Conservation (phyloP, 1,284 basidiomycete genomes). For the Malassezia arunalokei region DNA sequence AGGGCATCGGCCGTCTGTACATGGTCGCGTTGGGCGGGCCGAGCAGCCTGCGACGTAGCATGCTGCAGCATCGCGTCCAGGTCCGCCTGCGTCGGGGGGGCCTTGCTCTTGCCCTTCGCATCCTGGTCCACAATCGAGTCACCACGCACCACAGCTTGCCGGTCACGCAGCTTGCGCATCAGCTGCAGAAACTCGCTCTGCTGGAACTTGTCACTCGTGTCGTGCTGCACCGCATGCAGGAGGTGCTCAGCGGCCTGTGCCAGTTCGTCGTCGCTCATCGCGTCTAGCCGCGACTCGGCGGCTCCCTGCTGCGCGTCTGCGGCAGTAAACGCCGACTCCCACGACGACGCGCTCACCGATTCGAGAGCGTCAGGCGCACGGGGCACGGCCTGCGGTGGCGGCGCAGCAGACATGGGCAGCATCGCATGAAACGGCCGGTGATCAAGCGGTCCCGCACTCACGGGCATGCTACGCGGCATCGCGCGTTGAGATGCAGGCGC, state of each 20-base stretch:
- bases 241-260: slow-evolving; percentile 46
- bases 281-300: slow-evolving; percentile 15
- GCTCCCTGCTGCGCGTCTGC: slow-evolving; percentile 21
- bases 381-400: background rate
- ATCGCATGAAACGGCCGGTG: background rate
- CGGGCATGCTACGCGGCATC: background rate
- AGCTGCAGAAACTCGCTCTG: slow-evolving; percentile 75
- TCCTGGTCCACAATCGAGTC: slow-evolving; percentile 56
- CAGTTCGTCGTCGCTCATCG: slow-evolving; percentile 40
- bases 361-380: background rate
- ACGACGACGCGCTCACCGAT: slow-evolving; percentile 17
- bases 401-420: background rate
- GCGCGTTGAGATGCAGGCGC: background rate
- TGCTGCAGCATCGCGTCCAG: slow-evolving; percentile 6
- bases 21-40: background rate
- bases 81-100: slow-evolving; percentile 18
- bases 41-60: background rate
- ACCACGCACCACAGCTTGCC: slow-evolving; percentile 68
- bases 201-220: slow-evolving; percentile 68
- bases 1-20: slow-evolving; percentile 1
- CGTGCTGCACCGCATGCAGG: slow-evolving; percentile 49
- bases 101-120: slow-evolving; percentile 27
- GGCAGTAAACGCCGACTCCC: slow-evolving; percentile 39
- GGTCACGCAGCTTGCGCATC: slow-evolving; percentile 72
- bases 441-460: background rate